Percentiles rank a stretch among this genome's conserved stretches.
Evolutionary conservation across 148 eudicot species (phyloP).

Genomic region (Pharnaceum exiguum): DNA sequence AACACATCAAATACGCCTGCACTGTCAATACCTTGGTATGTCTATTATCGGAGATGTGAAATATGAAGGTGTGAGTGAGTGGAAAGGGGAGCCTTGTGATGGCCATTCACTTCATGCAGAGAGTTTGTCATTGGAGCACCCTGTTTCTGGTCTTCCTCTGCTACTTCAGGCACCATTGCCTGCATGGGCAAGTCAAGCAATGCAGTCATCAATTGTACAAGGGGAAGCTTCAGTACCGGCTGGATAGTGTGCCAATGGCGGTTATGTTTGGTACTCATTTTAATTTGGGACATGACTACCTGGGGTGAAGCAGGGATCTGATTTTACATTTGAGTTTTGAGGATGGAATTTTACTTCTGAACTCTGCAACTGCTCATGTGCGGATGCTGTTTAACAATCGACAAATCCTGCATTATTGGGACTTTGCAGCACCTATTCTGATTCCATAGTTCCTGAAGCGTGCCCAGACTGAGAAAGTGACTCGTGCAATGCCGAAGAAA

Average conservation of each 20-base stretch:
- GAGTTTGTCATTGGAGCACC: conserved; percentile 79
- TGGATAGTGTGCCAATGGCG: not conserved
- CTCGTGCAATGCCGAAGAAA: no score
- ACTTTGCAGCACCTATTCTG: no score
- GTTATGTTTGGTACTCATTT: not conserved
- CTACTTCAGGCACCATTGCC: conserved; percentile 68
- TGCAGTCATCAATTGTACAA: conserved; percentile 6
- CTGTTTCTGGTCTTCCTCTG: conserved; percentile 63
- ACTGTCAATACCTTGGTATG: conserved; percentile 89
- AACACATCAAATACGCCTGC: conserved; percentile 96
- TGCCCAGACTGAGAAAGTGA: no score
- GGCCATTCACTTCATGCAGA: conserved; percentile 91
- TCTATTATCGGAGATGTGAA: conserved; percentile 90
- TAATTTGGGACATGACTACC: no score
- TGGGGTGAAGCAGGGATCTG: no score
- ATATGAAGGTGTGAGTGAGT: conserved; percentile 79
- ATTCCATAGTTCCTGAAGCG: no score
- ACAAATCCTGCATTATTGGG: no score
- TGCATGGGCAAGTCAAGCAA: conserved; percentile 56
- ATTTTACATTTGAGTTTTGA: no score
- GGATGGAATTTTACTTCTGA: no score
- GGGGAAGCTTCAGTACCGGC: not conserved
- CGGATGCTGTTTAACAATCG: no score
- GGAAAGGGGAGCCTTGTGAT: conserved; percentile 63
- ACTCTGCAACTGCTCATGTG: no score